Base-by-base conservation (phyloP, 192 early-diverging fungal species). In the Entrophospora sp. region DNA sequence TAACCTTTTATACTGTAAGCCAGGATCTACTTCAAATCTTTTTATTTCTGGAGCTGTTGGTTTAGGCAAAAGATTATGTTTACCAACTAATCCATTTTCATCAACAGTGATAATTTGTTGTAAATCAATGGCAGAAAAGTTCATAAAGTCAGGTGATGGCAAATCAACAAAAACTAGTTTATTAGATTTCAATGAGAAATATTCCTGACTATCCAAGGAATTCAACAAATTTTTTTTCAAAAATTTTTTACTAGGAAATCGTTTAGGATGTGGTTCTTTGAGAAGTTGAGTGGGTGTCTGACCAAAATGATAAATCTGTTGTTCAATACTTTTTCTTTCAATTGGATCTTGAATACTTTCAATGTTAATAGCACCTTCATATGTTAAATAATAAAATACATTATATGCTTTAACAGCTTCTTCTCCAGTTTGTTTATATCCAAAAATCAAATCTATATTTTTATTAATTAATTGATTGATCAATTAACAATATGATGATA, bases 201-300 rank as follows among this genome's bases (percentile, higher is more conserved):
- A 31, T 42, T 66, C 28, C 38, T 55, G 52, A 20, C 30, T 52
- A 36, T 55, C n/a, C 28, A 42, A n/a, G 5, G 24, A 66, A n/a
- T 9, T 56, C 31, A 66, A 32, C n/a, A 66, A 27, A 44, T 66
- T 51, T 44, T 55, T 52, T 49, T 40, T 66, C 3, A 66, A 24
- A 30, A 66, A 66, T 13, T 66, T 35, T n/a, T 28, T 48, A 9
- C 64, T 36, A 6, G 16, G 38, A 22, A 43, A 27, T 8, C 78
- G 67, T 40, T 79, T 70, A 2, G 91, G 91, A 71, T 97, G 95
- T 0, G 92, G 92, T 62, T 79, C 77, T n/a, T 80, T 85, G 52
- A 97, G 91, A 36, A 97, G 78, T 69, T 94, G 91, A 24, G 87
- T 85, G 4, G 89, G 91, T 12, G 91, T 95, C 71, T 97, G 95